These are phyloP conservation scores for Toxicodendron radicans DNA, from an alignment of 345 rosid genomes.

Conservation along the genomic window DNA sequence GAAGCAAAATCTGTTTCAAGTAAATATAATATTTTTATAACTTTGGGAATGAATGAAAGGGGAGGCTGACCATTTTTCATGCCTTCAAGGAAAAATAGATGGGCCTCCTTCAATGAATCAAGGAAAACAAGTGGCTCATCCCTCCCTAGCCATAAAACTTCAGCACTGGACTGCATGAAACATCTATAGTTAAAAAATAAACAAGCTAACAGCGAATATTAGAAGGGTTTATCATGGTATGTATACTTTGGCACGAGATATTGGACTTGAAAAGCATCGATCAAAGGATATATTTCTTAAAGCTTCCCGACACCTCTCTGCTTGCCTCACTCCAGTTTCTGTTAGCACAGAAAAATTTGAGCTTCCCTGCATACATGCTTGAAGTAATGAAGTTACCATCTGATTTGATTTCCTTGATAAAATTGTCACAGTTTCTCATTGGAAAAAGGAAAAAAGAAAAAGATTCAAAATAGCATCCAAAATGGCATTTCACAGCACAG, in stretches of 20 bases:
- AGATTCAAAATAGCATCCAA: not conserved
- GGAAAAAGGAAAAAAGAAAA: too few species aligned
- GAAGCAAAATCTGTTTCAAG: not conserved
- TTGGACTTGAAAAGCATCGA: constrained; percentile 61
- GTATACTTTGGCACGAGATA: constrained; percentile 65
- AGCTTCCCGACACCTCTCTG: constrained; percentile 54
- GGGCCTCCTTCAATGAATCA: constrained; percentile 64
- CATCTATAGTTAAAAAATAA: constrained; percentile 1
- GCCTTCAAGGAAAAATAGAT: constrained; percentile 65
- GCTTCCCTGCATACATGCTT: constrained; percentile 45
- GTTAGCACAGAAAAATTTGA: constrained; percentile 60
- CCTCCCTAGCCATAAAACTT: constrained; percentile 59
- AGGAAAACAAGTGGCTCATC: constrained; percentile 58
- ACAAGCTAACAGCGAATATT: not conserved
- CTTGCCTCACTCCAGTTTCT: constrained; percentile 61
- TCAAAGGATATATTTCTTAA: constrained; percentile 44
- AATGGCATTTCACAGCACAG: not conserved
- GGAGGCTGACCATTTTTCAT: constrained; percentile 63
- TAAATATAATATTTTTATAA: not conserved
- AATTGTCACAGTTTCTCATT: not conserved
- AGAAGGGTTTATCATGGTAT: not conserved
- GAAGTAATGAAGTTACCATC: constrained; percentile 11
- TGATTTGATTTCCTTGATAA: too few species aligned
- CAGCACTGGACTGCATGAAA: constrained; percentile 54
- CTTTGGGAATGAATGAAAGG: not conserved